phyloP scores from a whole-genome alignment of 305 asterid species.

The Ilex paraguariensis region DNA sequence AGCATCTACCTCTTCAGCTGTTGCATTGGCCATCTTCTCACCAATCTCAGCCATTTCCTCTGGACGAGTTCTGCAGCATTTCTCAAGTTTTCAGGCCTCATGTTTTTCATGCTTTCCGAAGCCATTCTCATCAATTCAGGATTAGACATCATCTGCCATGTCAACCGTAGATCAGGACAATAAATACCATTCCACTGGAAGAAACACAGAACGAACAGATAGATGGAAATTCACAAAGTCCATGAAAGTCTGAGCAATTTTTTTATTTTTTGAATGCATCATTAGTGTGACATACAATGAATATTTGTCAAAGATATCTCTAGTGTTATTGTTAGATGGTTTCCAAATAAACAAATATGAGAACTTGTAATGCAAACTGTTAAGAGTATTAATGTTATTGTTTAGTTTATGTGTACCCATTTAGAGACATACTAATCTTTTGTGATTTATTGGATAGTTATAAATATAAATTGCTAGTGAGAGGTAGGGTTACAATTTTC shows the following conservation, averaged over 20 bases:
- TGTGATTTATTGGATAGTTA: too few species aligned
- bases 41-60: conserved; percentile 92
- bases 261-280: too few species aligned
- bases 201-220: neutral
- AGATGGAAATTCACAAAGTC: neutral
- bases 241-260: neutral
- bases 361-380: too few species aligned
- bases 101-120: conserved; percentile 85
- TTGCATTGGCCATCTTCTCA: conserved; percentile 84
- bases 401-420: too few species aligned
- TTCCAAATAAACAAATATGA: too few species aligned
- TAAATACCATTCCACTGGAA: neutral
- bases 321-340: too few species aligned
- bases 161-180: conserved; percentile 9
- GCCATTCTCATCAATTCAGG: conserved; percentile 91
- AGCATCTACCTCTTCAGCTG: conserved; percentile 82
- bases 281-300: too few species aligned
- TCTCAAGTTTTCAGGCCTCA: conserved; percentile 82
- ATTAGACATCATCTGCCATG: conserved; percentile 93
- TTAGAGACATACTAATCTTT: too few species aligned
- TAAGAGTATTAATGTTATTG: too few species aligned
- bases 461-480: too few species aligned
- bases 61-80: conserved; percentile 93
- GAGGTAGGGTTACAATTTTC: too few species aligned
- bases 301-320: too few species aligned